Evolutionary conservation across 495 filamentous ascomycete genomes (phyloP), one percentile per base, ranked within the genome.

Genomic region (Hyaloscypha hepaticicola): DNA sequence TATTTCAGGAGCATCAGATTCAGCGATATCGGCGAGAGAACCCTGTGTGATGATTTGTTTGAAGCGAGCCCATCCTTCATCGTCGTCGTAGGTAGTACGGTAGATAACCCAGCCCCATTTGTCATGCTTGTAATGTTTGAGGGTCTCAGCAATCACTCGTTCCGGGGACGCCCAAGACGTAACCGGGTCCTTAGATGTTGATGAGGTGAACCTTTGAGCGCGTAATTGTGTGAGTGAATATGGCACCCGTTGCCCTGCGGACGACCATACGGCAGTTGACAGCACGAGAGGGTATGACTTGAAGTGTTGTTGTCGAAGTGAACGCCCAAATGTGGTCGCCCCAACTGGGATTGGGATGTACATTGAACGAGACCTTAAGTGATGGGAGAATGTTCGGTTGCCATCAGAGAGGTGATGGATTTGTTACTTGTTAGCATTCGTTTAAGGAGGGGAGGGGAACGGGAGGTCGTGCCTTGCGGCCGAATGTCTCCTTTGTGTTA

Each of bases 41-140:
- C 31, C 16, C 50, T 55, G 50, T 11, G 22, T 55, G 50, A 55
- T 55, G 50, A 55, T 11, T 8, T 55, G 50, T 55, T 55, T 55
- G 50, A 55, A 55, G 50, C 50, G 50, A 45, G 38, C 19, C 38
- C 38, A 45, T 45, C 38, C 38, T 45, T 45, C 38, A 19, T 45
- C 38, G 38, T 45, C 38, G 38, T 45, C 38, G 19, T 45, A 45
- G 38, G 38, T 45, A 19, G 8, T 8, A 45, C 38, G 50, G 50
- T 21, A 55, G 50, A 55, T 55, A 21, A 55, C 50, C 50, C 50
- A 55, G 50, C 50, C 50, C 50, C 50, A 55, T 55, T 55, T 55
- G 50, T 55, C 50, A 55, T 55, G 50, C 50, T 55, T 55, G 16
- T 55, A 8, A 21, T 26, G 9, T 55, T 55, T 55, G 50, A 55